A percentile compares a stretch with the other conserved stretches of the same genome.
These are phyloP conservation scores for Marasmius fiardii DNA, from an alignment of 1,284 basidiomycete genomes.

Conservation along the genomic window DNA sequence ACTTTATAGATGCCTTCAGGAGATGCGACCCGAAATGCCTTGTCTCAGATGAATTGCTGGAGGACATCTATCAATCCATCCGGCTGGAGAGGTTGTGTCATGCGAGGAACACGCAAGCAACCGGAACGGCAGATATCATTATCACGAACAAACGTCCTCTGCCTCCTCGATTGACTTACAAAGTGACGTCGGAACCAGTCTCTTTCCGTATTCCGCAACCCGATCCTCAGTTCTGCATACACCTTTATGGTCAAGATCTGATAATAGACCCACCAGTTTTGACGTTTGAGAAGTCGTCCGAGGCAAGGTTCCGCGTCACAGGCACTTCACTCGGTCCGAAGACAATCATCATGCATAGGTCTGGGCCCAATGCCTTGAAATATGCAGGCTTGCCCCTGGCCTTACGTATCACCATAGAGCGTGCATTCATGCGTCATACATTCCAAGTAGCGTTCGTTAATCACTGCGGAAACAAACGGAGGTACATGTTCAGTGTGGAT, in stretches of 20 bases:
- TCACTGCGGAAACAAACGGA: conserved; percentile 65
- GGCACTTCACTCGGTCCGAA: conserved; percentile 80
- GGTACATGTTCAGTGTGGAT: conserved; percentile 91
- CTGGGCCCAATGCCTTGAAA: conserved; percentile 74
- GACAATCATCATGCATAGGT: conserved; percentile 76
- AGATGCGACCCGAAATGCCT: conserved; percentile 66
- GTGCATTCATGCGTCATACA: conserved; percentile 91
- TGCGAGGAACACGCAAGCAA: conserved; percentile 50
- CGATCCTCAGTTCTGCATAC: conserved; percentile 77
- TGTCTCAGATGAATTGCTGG: conserved; percentile 71
- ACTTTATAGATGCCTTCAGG: conserved; percentile 80
- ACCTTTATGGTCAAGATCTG: conserved; percentile 82
- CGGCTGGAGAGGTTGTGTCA: conserved; percentile 70
- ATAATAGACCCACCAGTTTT: conserved; percentile 82
- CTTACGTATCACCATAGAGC: conserved; percentile 76
- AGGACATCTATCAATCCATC: conserved; percentile 77
- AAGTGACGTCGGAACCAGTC: conserved; percentile 81
- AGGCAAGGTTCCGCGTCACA: conserved; percentile 85
- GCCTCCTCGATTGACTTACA: conserved; percentile 78
- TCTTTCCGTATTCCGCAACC: conserved; percentile 78
- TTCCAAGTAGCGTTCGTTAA: conserved; percentile 87
- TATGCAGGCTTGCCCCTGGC: conserved; percentile 80
- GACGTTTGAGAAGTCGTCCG: conserved; percentile 70
- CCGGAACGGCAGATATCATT: conserved; percentile 41
- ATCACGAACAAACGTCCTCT: conserved; percentile 72